Evolutionary conservation across 2,329 filamentous ascomycete genomes (phyloP), one percentile per base, ranked within the genome.

Genomic region (Colletotrichum orbiculare): DNA sequence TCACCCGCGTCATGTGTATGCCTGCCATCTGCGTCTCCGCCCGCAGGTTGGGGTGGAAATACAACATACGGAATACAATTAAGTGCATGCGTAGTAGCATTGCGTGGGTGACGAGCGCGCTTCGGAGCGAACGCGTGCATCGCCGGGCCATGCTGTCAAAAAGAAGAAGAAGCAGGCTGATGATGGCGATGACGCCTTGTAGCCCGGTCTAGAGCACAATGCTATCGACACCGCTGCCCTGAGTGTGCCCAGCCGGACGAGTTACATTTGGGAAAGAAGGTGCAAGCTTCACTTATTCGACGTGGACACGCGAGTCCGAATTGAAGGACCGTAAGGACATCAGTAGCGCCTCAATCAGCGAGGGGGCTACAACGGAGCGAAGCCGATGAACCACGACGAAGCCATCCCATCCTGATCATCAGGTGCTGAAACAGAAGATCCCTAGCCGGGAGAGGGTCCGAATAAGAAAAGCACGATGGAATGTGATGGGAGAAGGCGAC

Each of bases 371-470:
- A 10, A 25, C 42, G 25, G 41, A 15, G 38, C 35, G 33, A 41
- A 59, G 46, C 15, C 49, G 48, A 56, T 35, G 53, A 43, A 57
- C 48, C 46, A 61, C 55, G 42, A 45, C 39, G 38, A 64, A 60
- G 60, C 43, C 55, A 64, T 50, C 42, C 46, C 43, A 54, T 62
- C 41, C 47, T 53, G 35, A 63, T 66, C 63, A 57, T n/a, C 53
- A 50, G 59, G 54, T 43, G 53, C 53, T 64, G 64, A 66, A 66
- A 64, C 60, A 38, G 53, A 66, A 53, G 33, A 64, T 66, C 63
- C 25, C 48, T 54, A 42, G 34, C 57, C 38, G 55, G 59, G 53
- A 41, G 25, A 41, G 34, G 33, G 54, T 39, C 50, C 54, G 53
- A 54, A 58, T 42, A 39, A 58, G 54, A 38, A 49, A 52, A 33